Base-by-base conservation (phyloP, 345 rosid genomes). In the Sisymbrium irio region DNA sequence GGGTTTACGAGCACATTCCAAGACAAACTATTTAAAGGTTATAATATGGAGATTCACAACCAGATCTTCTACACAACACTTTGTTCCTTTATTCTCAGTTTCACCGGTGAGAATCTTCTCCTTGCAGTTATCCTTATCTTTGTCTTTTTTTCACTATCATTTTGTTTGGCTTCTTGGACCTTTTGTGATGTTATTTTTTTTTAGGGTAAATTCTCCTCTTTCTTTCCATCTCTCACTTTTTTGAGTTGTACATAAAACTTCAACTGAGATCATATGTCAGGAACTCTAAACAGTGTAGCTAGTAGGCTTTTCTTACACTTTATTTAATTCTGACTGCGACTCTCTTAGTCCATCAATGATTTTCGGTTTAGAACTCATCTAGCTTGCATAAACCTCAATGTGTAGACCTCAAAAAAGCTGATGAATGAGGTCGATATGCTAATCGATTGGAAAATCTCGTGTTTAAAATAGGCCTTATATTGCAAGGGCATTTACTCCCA, bases 1-100 rank as follows among this genome's bases (percentile, higher is more conserved):
- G 97, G 98, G 49, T 93, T 93, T 77, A 91, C 94, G n/a, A 93
- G 97, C 82, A 93, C 98, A 25, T 91, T 91, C 71, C 96, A 93
- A 84, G 97, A 93, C 79, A 93, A 91, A 74, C 77, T 93, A 75
- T 93, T 93, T 72, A 89, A 85, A 82, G 97, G 94, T 62, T 89
- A 93, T 71, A 72, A 93, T 76, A 91, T 93, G 98, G 98, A 91
- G 67, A 93, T 93, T 73, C 92, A 91, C 81, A 93, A 88, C 54
- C 96, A 93, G 80, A 93, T 93, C 82, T 93, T 93, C 88, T 93
- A 93, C 83, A 89, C 98, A 20, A 84, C 97, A 18, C 39, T 85
- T 64, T 89, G 91, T 77, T 93, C 98, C 19, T 89, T 86, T 70
- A 18, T 85, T 66, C 92, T 93, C 42, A 93, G 98, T 81, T 89